Base-by-base conservation (phyloP, 140 eudicot genomes). In the Erigeron philadelphicus region DNA sequence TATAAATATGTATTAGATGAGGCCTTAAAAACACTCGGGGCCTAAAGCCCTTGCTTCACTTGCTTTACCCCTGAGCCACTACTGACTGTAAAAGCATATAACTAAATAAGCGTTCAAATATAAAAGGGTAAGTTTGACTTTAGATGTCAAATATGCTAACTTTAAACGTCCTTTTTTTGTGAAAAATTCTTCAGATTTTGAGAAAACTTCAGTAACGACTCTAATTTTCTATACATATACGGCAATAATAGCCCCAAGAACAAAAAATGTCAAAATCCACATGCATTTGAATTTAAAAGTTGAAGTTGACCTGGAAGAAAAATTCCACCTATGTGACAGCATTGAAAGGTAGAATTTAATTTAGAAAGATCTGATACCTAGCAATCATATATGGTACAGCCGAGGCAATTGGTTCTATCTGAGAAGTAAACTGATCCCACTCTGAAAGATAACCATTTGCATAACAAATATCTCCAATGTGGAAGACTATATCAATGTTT, bases 341-440 rank as follows among this genome's bases (percentile, higher is more conserved):
- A 56, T 0, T 17, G 2, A 56, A 56, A 56, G 40, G 10, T 8
- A 17, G 13, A 10, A 56, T 8, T 2, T 16, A 56, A 9, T 15
- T 5, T 13, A 53, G 8, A 53, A 54, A 23, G 18, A 17, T 21
- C 16, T 5, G 47, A 8, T 23, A 83, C 92, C 92, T 88, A 18
- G 92, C 92, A 9, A 85, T 55, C 96, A 88, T 88, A 65, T 85
- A 88, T n/a, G 96, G 92, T 25, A 81, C 81, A 1, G 62, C 47
- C 35, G 92, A 83, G 31, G 92, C 82, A 45, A 88, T 83, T 38
- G 96, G 92, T 54, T 85, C 87, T 19, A 85, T 40, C 64, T 85
- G 92, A 46, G 92, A 61, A 38, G 92, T 85, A 45, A 88, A 88
- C 31, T 88, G 92, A 70, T 88, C 96, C 96, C 96, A 88, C 52